Base-by-base conservation (phyloP, 1,139 yeast species). In the Starmera stellimalicola region DNA sequence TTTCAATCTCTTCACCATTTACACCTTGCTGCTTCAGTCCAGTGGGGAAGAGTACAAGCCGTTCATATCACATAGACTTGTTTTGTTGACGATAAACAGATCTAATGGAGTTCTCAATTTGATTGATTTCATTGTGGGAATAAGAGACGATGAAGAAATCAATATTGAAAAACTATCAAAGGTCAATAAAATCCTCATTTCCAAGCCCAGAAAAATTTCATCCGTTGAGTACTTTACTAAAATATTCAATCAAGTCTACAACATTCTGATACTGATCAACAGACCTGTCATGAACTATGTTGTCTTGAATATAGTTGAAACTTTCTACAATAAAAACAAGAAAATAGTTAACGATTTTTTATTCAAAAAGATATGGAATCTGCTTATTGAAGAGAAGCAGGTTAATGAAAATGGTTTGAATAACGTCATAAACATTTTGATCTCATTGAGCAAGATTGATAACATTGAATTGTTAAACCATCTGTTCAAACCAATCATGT, bases 41-140 rank as follows among this genome's bases (percentile, higher is more conserved):
- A 58, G 68, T 1, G 53, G 61, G 0, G 63, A 68, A 0, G 67
- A 42, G 42, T 75, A 58, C 49, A 72, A 61, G 43, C 51, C 38
- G 32, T 64, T 65, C 45, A 63, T 76, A 1, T 51, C 73, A 43
- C 38, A 48, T 0, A 57, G 63, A 34, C 55, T 88, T 5, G 72
- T 79, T 2, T 42, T 55, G 5, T 57, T 84, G 19, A 82, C 83
- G 2, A 54, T 71, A 18, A 54, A 64, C 32, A 68, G 93, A 11
- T 59, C 68, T 2, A 57, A 82, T 48, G 96, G 96, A 0, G 69
- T 88, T 2, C 57, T 70, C 24, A 65, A 85, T 2, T 57, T 88
- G 33, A 66, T 87, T 24, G 97, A 91, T 54, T 77, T 81, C 43
- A 67, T 82, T 0, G 63, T 84, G 12, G 95, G 94, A 0, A 60